These are phyloP conservation scores for Coemansia sp. DNA, from an alignment of 192 early-diverging fungal species.

Conservation along the genomic window DNA sequence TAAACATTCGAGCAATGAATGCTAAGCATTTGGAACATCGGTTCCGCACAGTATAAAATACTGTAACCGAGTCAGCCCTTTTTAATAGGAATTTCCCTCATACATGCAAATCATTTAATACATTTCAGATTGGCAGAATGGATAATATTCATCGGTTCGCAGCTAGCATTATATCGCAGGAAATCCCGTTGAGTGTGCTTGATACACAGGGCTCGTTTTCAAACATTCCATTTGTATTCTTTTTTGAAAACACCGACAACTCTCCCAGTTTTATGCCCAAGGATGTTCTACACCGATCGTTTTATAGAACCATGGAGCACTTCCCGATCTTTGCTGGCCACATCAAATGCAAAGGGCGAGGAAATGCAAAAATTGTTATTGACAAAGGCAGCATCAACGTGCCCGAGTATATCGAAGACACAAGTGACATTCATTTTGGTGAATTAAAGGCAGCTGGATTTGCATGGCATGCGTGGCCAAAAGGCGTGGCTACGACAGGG, in stretches of 20 bases:
- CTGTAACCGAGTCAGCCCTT: no score
- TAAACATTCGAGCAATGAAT: no score
- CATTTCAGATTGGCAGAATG: not conserved
- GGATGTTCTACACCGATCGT: slow-evolving; percentile 22
- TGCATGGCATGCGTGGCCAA: slow-evolving; percentile 43
- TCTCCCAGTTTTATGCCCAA: slow-evolving; percentile 30
- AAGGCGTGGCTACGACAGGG: slow-evolving; percentile 34
- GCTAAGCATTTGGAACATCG: no score
- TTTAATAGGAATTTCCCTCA: no score
- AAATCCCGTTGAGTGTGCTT: slow-evolving; percentile 23
- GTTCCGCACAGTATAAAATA: no score
- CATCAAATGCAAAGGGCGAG: slow-evolving; percentile 18
- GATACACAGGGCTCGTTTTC: slow-evolving; percentile 49
- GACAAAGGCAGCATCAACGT: slow-evolving; percentile 30
- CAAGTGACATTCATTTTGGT: slow-evolving; percentile 25
- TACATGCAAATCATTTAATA: not conserved
- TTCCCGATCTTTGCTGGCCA: slow-evolving; percentile 34
- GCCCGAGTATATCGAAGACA: slow-evolving; percentile 38
- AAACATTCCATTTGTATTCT: slow-evolving; percentile 52
- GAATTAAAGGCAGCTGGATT: slow-evolving; percentile 24
- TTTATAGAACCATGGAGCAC: slow-evolving; percentile 26
- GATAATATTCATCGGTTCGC: not conserved
- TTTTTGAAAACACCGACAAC: slow-evolving; percentile 30
- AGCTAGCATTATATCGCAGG: slow-evolving; percentile 35
- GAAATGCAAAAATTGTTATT: slow-evolving; percentile 34